Conservation (phyloP, 2,329 filamentous ascomycete genomes). For the Aspergillus sergii region DNA sequence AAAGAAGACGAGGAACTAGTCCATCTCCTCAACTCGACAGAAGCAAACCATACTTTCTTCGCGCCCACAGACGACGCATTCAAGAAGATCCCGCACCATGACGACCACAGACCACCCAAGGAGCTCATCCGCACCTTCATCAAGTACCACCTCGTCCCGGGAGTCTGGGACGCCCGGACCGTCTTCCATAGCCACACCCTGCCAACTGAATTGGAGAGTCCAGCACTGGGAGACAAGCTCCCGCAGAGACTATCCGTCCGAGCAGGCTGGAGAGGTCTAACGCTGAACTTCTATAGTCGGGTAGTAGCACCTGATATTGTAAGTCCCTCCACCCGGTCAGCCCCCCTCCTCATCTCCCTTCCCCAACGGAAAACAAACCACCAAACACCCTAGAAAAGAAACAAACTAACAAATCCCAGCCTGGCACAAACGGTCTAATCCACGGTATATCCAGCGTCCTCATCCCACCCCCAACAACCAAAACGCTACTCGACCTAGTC, state of each 20-base stretch:
- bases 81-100: constrained; percentile 58
- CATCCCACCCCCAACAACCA: constrained; percentile 70
- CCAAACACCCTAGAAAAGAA: background rate
- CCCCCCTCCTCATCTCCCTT: background rate
- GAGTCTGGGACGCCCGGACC: constrained; percentile 65
- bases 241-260: constrained; percentile 73
- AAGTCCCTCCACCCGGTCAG: constrained; percentile 21
- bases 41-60: constrained; percentile 77
- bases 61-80: constrained; percentile 79
- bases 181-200: constrained; percentile 74
- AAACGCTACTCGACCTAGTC: constrained; percentile 62
- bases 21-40: constrained; percentile 71
- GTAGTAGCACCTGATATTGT: constrained; percentile 72
- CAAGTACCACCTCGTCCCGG: constrained; percentile 73
- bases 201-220: constrained; percentile 65
- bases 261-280: constrained; percentile 64
- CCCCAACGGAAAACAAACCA: background rate
- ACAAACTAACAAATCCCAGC: constrained; percentile 42
- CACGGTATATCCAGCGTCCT: constrained; percentile 76
- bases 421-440: constrained; percentile 76
- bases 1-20: constrained; percentile 73
- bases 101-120: constrained; percentile 61
- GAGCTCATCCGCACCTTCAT: constrained; percentile 70
- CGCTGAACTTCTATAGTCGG: constrained; percentile 75
- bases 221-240: constrained; percentile 61